Base-by-base conservation (phyloP, 2,329 filamentous ascomycete species). In the Penicillium janthinellum region DNA sequence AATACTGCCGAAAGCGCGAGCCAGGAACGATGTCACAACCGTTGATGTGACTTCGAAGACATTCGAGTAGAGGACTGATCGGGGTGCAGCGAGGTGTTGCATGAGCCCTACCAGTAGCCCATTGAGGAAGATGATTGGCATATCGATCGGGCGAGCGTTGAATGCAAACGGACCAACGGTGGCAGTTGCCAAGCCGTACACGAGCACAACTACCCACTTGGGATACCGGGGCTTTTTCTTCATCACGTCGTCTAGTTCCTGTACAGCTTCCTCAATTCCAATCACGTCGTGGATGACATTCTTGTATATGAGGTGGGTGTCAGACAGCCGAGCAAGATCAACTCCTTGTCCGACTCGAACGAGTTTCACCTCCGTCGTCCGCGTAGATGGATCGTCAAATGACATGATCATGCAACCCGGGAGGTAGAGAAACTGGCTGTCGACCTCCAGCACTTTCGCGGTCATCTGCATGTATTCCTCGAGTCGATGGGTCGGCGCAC, bases 401-500 rank as follows among this genome's bases (percentile, higher is more conserved):
- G 67, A 65, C 64, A 69, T 69, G n/a, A 69, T 59, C 67, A 69
- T 69, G 44, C 67, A 69, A 3, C 67, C 91, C 90, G 71, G 96
- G 28, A 96, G 85, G 73, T 96, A 96, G 14, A 96, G 78, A 67
- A 95, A 96, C 70, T 96, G 91, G 10, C 89, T 89, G 65, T 96
- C 90, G 25, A 96, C 92, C 74, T 92, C 90, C 35, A 96, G 83
- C 1, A 95, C 90, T 17, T 90, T 85, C 1, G 92, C 88, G 5
- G 90, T 91, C 90, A 93, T 96, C 64, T 85, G 88, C 85, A 96
- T 88, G 75, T 96, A 96, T 71, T 96, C 79, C 76, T 96, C 93
- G 15, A 96, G 81, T 22, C 93, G 87, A 78, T 97, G 93, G 0
- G 92, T 96, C 1, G 93, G 93, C 0, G 93, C 93, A n/a, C 93